A percentile compares a stretch with the other conserved stretches of the same genome.
Evolutionary conservation across 2,329 filamentous ascomycete genomes (phyloP).

Genomic region (Pyrenophora seminiperda): DNA sequence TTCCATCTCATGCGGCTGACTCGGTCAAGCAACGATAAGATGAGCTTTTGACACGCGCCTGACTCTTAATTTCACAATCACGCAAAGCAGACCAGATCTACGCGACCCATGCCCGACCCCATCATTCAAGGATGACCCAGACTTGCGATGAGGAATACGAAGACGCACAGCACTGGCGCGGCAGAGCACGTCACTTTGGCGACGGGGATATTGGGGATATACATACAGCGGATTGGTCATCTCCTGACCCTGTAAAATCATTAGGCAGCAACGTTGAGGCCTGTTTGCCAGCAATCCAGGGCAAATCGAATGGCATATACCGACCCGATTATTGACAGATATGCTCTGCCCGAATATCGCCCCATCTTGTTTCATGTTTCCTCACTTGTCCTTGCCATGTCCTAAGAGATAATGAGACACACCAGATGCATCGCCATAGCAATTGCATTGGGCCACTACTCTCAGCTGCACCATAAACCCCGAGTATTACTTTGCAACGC

Average conservation of each 20-base stretch:
- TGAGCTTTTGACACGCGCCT: neutral
- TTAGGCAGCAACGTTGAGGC: neutral
- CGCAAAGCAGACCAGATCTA: neutral
- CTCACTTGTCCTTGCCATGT: neutral
- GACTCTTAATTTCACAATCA: neutral
- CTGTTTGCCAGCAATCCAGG: too few species aligned
- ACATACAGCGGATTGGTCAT: conserved; percentile 6
- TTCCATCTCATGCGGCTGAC: too few species aligned
- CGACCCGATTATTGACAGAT: neutral
- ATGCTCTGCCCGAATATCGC: neutral
- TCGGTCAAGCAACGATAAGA: neutral
- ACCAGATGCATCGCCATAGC: conserved; percentile 4
- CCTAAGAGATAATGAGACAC: conserved; percentile 4
- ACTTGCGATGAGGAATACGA: conserved; percentile 5
- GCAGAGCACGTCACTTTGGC: conserved; percentile 11
- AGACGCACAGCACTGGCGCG: conserved; percentile 10
- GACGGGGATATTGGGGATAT: conserved; percentile 6
- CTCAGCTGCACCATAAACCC: neutral
- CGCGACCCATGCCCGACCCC: conserved; percentile 6
- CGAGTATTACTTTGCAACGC: neutral
- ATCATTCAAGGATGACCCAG: conserved; percentile 4
- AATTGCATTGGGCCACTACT: conserved; percentile 6
- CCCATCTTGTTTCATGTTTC: too few species aligned
- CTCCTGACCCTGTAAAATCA: conserved; percentile 9
- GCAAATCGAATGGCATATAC: too few species aligned